Evolutionary conservation across 345 rosid species (phyloP).

Genomic region (Hibiscus syriacus): DNA sequence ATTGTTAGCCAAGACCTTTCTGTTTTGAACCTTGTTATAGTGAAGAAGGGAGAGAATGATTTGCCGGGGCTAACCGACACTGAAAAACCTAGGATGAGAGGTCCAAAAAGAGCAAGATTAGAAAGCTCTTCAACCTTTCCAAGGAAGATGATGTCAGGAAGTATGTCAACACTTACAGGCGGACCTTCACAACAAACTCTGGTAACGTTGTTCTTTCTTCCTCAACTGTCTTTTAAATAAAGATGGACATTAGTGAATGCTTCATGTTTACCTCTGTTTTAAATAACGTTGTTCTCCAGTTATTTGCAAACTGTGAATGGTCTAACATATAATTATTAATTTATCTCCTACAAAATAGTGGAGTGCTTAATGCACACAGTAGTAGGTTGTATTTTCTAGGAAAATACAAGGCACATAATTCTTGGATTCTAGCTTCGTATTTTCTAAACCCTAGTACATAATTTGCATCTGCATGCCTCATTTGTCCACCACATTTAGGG

Average conservation of each 20-base stretch:
- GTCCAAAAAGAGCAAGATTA: constrained; percentile 83
- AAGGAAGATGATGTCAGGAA: constrained; percentile 79
- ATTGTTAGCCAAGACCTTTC: constrained; percentile 79
- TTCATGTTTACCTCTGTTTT: too few relatives aligned
- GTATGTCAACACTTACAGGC: constrained; percentile 60
- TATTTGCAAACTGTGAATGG: neutral
- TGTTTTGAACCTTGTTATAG: constrained; percentile 68
- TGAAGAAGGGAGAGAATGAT: constrained; percentile 71
- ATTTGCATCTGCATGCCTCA: neutral
- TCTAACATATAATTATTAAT: neutral
- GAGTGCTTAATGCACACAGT: neutral
- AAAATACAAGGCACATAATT: too few relatives aligned
- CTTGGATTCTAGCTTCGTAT: neutral
- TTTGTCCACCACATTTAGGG: too few relatives aligned
- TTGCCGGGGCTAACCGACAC: constrained; percentile 71
- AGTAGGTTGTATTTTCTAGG: neutral
- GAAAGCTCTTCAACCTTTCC: constrained; percentile 60
- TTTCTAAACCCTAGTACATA: neutral
- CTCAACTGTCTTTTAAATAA: neutral
- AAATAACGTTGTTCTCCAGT: too few relatives aligned
- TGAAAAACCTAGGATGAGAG: constrained; percentile 78
- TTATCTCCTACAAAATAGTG: neutral
- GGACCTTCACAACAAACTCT: constrained; percentile 61
- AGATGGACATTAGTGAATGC: neutral
- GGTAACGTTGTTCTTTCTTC: constrained; percentile 18